Conservation (phyloP, 2,329 filamentous ascomycete genomes). For the Samsoniella hepiali region DNA sequence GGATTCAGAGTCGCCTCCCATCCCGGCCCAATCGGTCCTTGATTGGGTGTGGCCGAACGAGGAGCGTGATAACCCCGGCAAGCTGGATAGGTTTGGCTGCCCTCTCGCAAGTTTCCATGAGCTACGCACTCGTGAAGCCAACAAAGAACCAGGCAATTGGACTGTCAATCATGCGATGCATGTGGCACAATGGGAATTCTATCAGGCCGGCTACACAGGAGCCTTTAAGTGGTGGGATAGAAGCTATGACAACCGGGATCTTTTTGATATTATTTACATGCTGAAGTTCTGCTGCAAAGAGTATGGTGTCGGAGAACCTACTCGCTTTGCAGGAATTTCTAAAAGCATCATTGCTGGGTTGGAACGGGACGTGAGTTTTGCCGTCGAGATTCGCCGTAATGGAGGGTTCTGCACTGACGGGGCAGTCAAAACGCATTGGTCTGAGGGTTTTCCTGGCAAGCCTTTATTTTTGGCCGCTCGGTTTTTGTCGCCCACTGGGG, state of each 20-base stretch:
- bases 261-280: no score
- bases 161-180: background rate
- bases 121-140: background rate
- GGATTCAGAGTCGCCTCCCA: background rate
- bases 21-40: background rate
- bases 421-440: background rate
- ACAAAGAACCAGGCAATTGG: background rate
- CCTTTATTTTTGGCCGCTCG: background rate
- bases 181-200: background rate
- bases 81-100: accelerated
- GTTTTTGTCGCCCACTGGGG: background rate
- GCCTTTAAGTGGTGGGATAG: no score
- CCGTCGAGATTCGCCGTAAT: no score
- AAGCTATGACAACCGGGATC: no score
- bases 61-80: background rate
- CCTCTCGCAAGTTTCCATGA: background rate
- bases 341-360: no score
- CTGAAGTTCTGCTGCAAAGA: no score
- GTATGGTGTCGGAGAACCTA: no score
- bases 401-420: background rate
- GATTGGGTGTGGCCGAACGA: background rate
- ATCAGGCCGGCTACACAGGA: background rate
- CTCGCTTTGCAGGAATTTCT: no score
- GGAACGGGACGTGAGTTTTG: no score
- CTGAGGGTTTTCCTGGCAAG: background rate